Base-by-base conservation (phyloP, 495 filamentous ascomycete genomes). In the Paragyromitra xinjiangensis region DNA sequence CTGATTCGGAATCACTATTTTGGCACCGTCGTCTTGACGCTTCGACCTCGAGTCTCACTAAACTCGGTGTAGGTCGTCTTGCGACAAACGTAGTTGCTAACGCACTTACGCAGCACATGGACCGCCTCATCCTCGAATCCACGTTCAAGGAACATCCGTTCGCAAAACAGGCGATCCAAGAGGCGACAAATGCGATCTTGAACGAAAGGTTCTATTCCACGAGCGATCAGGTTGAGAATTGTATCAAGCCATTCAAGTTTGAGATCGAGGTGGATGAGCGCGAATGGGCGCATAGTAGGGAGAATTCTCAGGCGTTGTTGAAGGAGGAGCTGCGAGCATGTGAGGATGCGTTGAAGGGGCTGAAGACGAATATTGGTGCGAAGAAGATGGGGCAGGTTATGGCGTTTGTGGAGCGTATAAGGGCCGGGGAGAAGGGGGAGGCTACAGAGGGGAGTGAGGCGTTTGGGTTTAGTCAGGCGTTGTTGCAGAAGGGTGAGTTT, bases 161-260 rank as follows among this genome's bases (percentile, higher is more conserved):
- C 65, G 96, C 95, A 14, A 90, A 93, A 61, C 91, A 94, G 83
- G 93, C 94, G 50, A 97, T 98, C 80, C 93, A 88, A 37, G 93
- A 97, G 77, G 95, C 95, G 3, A 92, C 92, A 22, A 91, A 91
- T 1, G 90, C 89, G 45, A 98, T 98, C 58, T 84, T 99, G 16
- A 95, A 94, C 74, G 95, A 99, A 73, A 90, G 94, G 1, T 97
- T 96, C 78, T 98, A 97, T 85, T 94, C 93, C 82, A 98, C 96
- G 2, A 93, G 92, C 77, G 95, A 99, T 82, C 95, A 98, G 83
- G 94, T 99, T n/a, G 95, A 99, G 83, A 98, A 98, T 81, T 98
- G 95, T 82, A 95, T 99, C 86, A 99, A 99, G 83, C 95, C 95
- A 1, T 99, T 94, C 86, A 99, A 98, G 82, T 98, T 91, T 78